Evolutionary conservation across 1,284 basidiomycete species (phyloP).

Genomic region (Cutaneotrichosporon mucoides): DNA sequence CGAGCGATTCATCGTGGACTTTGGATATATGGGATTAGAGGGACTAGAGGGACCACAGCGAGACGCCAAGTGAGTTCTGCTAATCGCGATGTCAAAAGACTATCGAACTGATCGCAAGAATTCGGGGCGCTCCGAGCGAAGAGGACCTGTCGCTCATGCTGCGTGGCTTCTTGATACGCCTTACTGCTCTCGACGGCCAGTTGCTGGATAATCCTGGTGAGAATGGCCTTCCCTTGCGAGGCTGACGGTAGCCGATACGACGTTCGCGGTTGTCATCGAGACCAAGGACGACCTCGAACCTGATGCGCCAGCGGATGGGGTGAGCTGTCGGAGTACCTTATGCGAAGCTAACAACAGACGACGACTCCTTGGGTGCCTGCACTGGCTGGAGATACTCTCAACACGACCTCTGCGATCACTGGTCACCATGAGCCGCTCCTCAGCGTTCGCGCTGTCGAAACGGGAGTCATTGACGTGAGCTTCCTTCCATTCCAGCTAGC

Average conservation of each 20-base stretch:
- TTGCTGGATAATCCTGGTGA: slow-evolving; percentile 59
- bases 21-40: slow-evolving; percentile 64
- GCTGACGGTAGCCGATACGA: slow-evolving; percentile 58
- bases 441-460: slow-evolving; percentile 70
- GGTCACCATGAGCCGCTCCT: slow-evolving; percentile 50
- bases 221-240: not conserved
- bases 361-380: slow-evolving; percentile 51
- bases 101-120: slow-evolving; percentile 10
- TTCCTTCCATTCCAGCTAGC: not conserved
- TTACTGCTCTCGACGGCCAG: slow-evolving; percentile 73
- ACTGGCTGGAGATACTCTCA: slow-evolving; percentile 28
- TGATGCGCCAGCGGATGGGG: slow-evolving; percentile 48
- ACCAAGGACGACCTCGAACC: slow-evolving; percentile 66
- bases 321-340: no score
- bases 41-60: slow-evolving; percentile 62
- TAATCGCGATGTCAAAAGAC: no score
- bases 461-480: slow-evolving; percentile 75
- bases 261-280: slow-evolving; percentile 79
- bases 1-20: slow-evolving; percentile 61
- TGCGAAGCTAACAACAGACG: slow-evolving; percentile 6
- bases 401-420: slow-evolving; percentile 14
- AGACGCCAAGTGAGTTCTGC: slow-evolving; percentile 44
- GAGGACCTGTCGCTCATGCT: slow-evolving; percentile 68
- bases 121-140: slow-evolving; percentile 23
- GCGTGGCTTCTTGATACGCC: slow-evolving; percentile 77